Percentiles rank a stretch among this genome's conserved stretches.
Conservation (phyloP, 306 rosid species). For the Cicer yamashitae region DNA sequence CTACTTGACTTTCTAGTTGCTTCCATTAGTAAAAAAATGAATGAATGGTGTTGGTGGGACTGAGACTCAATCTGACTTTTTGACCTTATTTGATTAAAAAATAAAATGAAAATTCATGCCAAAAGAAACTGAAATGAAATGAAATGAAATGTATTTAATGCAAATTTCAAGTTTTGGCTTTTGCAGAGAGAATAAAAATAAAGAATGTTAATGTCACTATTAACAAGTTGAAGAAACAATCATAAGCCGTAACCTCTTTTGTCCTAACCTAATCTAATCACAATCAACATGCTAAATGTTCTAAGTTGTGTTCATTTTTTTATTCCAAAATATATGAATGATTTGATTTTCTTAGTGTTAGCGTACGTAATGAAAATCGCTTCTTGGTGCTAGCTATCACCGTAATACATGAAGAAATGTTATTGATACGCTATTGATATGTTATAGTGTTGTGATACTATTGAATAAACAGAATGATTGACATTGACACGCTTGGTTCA, state of each 20-base stretch:
- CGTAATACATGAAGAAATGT: background rate
- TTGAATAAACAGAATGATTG: background rate
- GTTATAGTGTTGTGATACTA: background rate
- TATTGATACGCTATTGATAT: background rate
- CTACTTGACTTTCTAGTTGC: no score
- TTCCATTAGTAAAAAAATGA: background rate
- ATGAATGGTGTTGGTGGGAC: background rate
- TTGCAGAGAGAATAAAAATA: background rate
- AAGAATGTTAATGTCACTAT: background rate
- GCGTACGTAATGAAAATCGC: no score
- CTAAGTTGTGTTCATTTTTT: no score
- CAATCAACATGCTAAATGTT: background rate
- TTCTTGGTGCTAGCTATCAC: no score
- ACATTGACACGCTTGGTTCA: background rate
- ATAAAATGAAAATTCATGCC: background rate
- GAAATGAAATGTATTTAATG: background rate
- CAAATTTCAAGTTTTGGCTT: background rate
- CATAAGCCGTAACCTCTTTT: constrained; percentile 12
- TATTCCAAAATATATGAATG: no score
- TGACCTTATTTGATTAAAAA: background rate
- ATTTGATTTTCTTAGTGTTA: background rate
- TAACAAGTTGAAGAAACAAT: constrained; percentile 12
- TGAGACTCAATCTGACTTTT: background rate
- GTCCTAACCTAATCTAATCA: background rate
- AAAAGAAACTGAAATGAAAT: background rate